Evolutionary conservation across 768 basidiomycete species (phyloP), one percentile per base, ranked within the genome.

Genomic region (Chalciporus piperatus): DNA sequence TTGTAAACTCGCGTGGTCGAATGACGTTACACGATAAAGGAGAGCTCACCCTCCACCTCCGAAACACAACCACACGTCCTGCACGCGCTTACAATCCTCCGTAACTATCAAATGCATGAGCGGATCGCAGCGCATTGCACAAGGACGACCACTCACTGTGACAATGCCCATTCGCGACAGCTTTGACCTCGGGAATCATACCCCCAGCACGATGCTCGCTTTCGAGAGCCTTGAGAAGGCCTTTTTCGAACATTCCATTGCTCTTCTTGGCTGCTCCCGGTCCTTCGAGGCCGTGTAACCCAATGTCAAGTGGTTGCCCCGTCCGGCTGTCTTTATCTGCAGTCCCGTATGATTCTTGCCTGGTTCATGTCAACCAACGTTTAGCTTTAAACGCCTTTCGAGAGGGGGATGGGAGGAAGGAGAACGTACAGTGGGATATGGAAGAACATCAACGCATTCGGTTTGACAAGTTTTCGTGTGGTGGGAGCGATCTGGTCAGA

Each of bases 361-460:
- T 92, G 57, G 13, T 38, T 30, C 7, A 47, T 22, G 16, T 14
- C 19, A 40, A 44, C 2, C 33, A 33, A 53, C 35, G 22, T n/a
- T 16, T 14, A 12, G 8, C 41, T 22, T 22, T 22, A 22, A 16
- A 33, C 40, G 13, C 10, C 6, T 23, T 8, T 6, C 3, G 5
- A 10, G 4, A 25, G 35, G 7, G 33, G 33, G 11, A 12, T 12
- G 33, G 28, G 28, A 30, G 28, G 12, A 30, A 12, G 6, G 5
- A 12, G 16, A 4, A 74, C 85, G 19, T 64, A 91, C 87, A 98
- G 64, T 46, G 96, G 96, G 42, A 99, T 98, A 59, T 98, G 96
- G 84, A 97, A 98, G 73, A 96, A 97, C 88, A 92, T 90, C 59
- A 98, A 68, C 0, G 92, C 96, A 61, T 98, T 98, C 1, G 96